These are phyloP conservation scores for Pseudopithomyces chartarum DNA, from an alignment of 2,329 filamentous ascomycete species.

Conservation along the genomic window DNA sequence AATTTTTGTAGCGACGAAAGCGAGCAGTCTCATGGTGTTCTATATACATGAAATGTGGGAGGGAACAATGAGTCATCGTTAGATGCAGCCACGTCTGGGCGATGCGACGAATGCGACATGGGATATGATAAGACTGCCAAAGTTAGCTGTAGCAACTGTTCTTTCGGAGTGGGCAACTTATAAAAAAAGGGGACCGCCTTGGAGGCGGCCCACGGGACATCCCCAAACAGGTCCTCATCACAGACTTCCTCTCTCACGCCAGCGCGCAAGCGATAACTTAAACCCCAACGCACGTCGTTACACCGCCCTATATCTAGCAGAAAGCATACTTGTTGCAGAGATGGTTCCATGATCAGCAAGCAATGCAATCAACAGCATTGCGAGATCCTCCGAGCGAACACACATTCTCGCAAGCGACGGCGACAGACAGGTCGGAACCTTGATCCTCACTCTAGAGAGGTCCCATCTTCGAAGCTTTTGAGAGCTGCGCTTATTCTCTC, in stretches of 20 bases:
- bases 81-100: neutral
- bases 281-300: constrained; percentile 1
- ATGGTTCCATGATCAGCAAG: constrained; percentile 18
- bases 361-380: constrained; percentile 7
- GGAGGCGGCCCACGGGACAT: constrained; percentile 22
- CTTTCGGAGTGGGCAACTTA: constrained; percentile 40
- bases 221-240: constrained; percentile 20
- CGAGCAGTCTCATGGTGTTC: neutral
- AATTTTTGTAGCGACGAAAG: neutral
- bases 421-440: constrained; percentile 47
- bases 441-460: constrained; percentile 49
- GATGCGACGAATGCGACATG: neutral
- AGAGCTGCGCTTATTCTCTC: constrained; percentile 14
- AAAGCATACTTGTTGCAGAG: constrained; percentile 19
- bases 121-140: neutral
- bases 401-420: constrained; percentile 19
- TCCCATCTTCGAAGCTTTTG: constrained; percentile 31
- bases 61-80: neutral
- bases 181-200: constrained; percentile 45
- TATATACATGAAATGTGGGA: neutral
- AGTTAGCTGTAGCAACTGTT: constrained; percentile 32
- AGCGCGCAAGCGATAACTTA: constrained; percentile 9
- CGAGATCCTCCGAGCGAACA: constrained; percentile 14
- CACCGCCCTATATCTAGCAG: constrained; percentile 25
- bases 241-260: constrained; percentile 25